phyloP scores from a whole-genome alignment of 345 rosid species.

The Syzygium aqueum region DNA sequence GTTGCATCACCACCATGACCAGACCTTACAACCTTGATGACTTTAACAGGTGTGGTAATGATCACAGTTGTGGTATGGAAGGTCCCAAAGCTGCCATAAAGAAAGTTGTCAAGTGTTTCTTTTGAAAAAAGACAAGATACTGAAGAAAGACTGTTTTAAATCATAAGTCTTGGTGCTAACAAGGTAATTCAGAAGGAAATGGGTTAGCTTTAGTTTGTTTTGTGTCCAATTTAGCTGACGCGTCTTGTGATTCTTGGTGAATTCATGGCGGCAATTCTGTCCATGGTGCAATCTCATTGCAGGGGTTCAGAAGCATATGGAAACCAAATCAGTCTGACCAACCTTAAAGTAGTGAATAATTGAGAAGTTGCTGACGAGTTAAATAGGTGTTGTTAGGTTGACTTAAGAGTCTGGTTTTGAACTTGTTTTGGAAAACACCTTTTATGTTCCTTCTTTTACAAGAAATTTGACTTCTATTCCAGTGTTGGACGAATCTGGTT shows the following conservation, averaged over 20 bases:
- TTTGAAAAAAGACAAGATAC: not conserved
- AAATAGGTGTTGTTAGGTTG: not conserved
- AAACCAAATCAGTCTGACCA: not conserved
- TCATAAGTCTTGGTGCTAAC: not conserved
- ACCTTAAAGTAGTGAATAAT: not conserved
- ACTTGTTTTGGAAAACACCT: not conserved
- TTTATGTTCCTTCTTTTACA: not conserved
- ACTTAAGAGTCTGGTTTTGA: not conserved
- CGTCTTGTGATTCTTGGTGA: not conserved
- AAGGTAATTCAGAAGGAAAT: not conserved
- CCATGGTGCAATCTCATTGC: not conserved
- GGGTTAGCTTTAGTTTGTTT: not conserved
- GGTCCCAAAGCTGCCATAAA: not conserved
- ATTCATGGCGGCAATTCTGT: not conserved
- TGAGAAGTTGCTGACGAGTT: not conserved
- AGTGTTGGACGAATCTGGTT: not conserved
- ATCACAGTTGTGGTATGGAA: not conserved
- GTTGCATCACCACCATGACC: not conserved
- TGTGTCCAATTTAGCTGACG: accelerated
- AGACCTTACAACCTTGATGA: not conserved
- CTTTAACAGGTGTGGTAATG: not conserved
- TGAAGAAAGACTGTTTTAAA: not conserved
- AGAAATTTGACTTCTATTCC: not conserved
- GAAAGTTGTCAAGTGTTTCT: not conserved
- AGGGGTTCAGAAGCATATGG: not conserved